These are phyloP conservation scores for Asterella californica DNA, from an alignment of 225 moss, liverwort and hornwort genomes.

Conservation along the genomic window DNA sequence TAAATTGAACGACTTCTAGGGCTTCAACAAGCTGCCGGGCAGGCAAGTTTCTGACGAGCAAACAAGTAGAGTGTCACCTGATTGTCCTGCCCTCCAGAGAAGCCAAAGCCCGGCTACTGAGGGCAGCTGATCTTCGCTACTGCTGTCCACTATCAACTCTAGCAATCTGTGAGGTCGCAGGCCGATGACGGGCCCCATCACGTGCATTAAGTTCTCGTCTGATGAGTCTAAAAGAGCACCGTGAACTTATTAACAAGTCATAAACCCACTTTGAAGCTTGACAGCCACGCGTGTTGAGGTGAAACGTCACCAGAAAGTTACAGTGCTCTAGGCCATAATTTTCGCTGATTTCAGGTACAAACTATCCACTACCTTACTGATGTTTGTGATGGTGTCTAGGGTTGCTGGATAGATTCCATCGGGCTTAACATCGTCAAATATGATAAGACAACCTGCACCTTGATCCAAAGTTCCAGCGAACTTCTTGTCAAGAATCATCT, in stretches of 20 bases:
- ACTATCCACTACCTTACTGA: constrained; percentile 96
- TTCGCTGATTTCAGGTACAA: constrained; percentile 80
- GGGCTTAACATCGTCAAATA: constrained; percentile 86
- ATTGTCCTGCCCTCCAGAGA: constrained; percentile 4
- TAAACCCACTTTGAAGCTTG: constrained; percentile 18
- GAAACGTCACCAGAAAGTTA: constrained; percentile 23
- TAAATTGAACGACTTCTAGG: neutral
- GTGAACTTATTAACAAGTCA: constrained; percentile 23
- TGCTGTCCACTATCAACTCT: constrained; percentile 12
- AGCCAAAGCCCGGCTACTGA: neutral
- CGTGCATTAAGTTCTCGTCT: neutral
- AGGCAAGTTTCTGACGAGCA: neutral
- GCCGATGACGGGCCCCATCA: constrained; percentile 7
- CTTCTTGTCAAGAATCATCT: constrained; percentile 97
- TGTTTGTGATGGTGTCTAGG: constrained; percentile 81
- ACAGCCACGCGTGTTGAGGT: constrained; percentile 14
- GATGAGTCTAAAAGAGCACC: constrained; percentile 15
- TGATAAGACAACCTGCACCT: constrained; percentile 94
- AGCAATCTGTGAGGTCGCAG: constrained; percentile 11
- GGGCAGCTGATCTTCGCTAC: neutral
- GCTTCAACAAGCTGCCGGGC: neutral
- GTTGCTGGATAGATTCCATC: constrained; percentile 95
- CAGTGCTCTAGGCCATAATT: constrained; percentile 40
- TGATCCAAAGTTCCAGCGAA: constrained; percentile 95
- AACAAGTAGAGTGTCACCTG: constrained; percentile 1